Evolutionary conservation across 495 filamentous ascomycete genomes (phyloP).

Genomic region (Aspergillus steynii): DNA sequence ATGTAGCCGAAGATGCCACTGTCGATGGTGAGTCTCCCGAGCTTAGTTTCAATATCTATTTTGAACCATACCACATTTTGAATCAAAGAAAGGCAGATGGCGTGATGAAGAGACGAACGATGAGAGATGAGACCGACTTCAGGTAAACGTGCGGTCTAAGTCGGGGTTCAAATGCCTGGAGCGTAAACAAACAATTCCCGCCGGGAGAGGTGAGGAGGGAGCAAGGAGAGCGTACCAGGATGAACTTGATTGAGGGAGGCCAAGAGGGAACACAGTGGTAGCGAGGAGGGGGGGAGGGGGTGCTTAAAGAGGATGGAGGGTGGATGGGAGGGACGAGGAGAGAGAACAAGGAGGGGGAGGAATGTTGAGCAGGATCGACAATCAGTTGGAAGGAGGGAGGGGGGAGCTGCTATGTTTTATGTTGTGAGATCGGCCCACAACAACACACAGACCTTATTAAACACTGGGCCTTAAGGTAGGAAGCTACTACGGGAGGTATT

Average conservation of each 20-base stretch:
- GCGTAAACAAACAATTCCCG: background rate
- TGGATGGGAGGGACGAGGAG: background rate
- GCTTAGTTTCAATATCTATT: background rate
- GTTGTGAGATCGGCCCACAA: constrained; percentile 27
- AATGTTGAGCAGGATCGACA: constrained; percentile 22
- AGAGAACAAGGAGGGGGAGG: background rate
- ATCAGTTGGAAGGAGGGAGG: constrained; percentile 22
- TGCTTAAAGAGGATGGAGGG: constrained; percentile 9
- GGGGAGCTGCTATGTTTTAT: constrained; percentile 33
- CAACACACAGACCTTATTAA: constrained; percentile 17
- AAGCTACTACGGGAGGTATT: constrained; percentile 25
- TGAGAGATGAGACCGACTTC: too few species aligned
- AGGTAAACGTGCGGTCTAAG: background rate
- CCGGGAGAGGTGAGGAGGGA: background rate
- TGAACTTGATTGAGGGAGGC: background rate
- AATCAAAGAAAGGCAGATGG: constrained; percentile 8
- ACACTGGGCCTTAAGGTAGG: constrained; percentile 3
- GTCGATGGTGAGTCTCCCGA: background rate
- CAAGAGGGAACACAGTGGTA: background rate
- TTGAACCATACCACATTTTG: constrained; percentile 40
- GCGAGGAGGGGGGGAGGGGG: constrained; percentile 1
- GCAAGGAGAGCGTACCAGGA: background rate
- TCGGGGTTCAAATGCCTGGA: background rate
- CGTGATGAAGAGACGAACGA: background rate
- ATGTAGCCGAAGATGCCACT: constrained; percentile 99